phyloP scores from a whole-genome alignment of 1,284 basidiomycete species.

The Irpex sp. region DNA sequence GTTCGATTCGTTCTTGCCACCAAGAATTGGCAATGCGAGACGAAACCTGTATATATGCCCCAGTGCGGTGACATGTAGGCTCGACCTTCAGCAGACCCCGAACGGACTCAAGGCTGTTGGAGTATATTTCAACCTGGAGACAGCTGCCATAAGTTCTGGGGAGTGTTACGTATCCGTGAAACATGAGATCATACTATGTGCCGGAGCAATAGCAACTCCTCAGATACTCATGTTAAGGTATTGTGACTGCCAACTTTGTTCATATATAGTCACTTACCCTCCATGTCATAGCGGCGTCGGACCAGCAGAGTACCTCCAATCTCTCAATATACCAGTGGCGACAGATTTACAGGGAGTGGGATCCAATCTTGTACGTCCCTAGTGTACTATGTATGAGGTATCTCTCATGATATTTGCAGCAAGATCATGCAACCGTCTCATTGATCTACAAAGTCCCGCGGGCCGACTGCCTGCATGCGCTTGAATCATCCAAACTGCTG shows the following conservation, averaged over 20 bases:
- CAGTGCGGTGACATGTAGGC: constrained; percentile 2
- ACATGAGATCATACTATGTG: constrained; percentile 5
- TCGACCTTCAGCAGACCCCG: constrained; percentile 1
- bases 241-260: neutral
- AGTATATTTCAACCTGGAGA: neutral
- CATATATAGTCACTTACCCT: neutral
- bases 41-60: constrained; percentile 12
- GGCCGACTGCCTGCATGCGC: constrained; percentile 4
- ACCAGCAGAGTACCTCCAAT: constrained; percentile 5
- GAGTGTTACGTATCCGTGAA: neutral
- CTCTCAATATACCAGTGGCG: constrained; percentile 4
- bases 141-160: neutral
- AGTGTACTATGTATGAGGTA: neutral
- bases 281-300: constrained; percentile 9
- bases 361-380: constrained; percentile 7
- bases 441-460: constrained; percentile 4
- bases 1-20: constrained; percentile 11
- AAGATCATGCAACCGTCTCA: constrained; percentile 11
- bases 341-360: constrained; percentile 13
- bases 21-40: neutral
- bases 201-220: constrained; percentile 6
- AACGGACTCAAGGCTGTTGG: neutral
- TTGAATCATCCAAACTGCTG: neutral
- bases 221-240: constrained; percentile 9
- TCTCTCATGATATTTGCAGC: constrained; percentile 1